Base-by-base conservation (phyloP, 768 basidiomycete genomes). In the Psilocybe cyanescens region DNA sequence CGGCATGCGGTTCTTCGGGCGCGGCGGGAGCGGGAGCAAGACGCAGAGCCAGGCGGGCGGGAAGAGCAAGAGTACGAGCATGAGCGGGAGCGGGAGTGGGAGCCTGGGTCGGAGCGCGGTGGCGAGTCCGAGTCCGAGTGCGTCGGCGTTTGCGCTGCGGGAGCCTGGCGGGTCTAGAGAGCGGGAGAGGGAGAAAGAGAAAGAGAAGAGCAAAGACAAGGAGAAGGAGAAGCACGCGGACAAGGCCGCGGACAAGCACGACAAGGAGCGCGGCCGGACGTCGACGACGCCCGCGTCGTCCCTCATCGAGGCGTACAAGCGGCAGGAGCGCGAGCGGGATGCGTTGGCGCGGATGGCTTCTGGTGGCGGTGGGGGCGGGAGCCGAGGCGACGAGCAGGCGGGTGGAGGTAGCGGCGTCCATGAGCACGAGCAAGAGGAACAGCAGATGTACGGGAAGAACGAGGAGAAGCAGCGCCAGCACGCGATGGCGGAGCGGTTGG, bases 321-420 rank as follows among this genome's bases (percentile, higher is more conserved):
- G 48, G 35, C 62, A 67, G 47, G 65, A 64, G 60, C 60, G 55
- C 68, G 62, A 73, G 57, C 55, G 69, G 11, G 58, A 66, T 45
- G 55, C 72, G 14, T 71, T 74, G 60, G 69, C 74, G 44, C 68
- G 68, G 39, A 68, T 57, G 67, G 39, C 63, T 6, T 60, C 39
- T 12, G 11, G 53, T 19, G 63, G 50, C 39, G 29, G 14, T 16
- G 14, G 4, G 41, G n/a, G 41, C 41, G 41, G 45, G 6, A 41
- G 51, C 47, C 61, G 64, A 72, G 39, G n/a, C 57, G 56, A 28
- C 28, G 37, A 17, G 14, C 46, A 55, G n/a, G 46, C 2, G 5
- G 44, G n/a, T 4, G 54, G 31, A 19, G 52, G 29, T 16, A 45
- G 30, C 30, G 41, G n/a, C 8, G 48, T 17, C 8, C n/a, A 48